Conservation (phyloP, 2,329 filamentous ascomycete species). For the Penicillium sp. region DNA sequence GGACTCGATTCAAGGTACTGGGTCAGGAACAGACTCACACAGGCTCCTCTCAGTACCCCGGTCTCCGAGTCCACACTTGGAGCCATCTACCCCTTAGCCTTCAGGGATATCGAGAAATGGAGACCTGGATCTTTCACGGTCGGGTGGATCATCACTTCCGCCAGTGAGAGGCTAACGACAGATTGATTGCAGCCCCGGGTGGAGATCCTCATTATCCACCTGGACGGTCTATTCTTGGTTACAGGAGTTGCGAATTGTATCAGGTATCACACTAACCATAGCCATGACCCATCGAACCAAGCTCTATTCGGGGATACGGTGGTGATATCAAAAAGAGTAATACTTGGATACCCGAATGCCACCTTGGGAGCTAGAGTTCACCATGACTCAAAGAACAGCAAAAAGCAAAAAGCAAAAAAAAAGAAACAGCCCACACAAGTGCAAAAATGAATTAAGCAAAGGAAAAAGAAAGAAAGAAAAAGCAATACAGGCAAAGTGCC, state of each 20-base stretch:
- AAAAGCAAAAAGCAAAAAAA: background rate
- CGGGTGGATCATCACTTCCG: constrained; percentile 17
- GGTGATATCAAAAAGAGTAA: background rate
- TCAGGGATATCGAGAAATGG: constrained; percentile 15
- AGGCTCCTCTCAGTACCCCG: constrained; percentile 18
- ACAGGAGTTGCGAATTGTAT: constrained; percentile 17
- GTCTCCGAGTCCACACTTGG: constrained; percentile 26
- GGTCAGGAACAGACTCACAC: constrained; percentile 2
- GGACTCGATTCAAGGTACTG: constrained; percentile 7
- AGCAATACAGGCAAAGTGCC: constrained; percentile 2
- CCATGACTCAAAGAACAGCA: background rate
- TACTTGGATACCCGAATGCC: background rate
- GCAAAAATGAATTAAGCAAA: constrained; percentile 1
- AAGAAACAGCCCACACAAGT: background rate
- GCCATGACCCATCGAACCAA: background rate
- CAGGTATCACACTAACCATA: constrained; percentile 9
- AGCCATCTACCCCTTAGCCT: constrained; percentile 21
- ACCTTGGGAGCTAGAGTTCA: background rate
- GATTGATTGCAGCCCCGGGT: constrained; percentile 16
- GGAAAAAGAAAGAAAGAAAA: constrained; percentile 10
- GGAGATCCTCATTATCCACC: constrained; percentile 9
- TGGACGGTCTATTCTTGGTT: constrained; percentile 17
- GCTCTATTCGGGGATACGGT: background rate
- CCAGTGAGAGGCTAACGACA: constrained; percentile 13
- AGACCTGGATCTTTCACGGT: constrained; percentile 15